Evolutionary conservation across 2,329 filamentous ascomycete genomes (phyloP).

Genomic region (Exophiala sp.): DNA sequence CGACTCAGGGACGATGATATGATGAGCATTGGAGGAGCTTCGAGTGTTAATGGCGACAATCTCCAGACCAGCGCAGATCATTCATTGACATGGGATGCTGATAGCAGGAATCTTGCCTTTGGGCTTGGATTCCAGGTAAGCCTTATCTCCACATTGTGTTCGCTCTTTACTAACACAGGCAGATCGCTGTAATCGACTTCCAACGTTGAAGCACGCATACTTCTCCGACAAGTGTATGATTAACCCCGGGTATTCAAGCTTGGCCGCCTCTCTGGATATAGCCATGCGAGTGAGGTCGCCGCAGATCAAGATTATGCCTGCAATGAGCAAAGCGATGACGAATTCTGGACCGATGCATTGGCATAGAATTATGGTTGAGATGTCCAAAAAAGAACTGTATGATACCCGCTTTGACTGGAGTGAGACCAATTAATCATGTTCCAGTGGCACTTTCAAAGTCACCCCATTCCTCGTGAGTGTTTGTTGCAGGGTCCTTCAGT

Average conservation of each 20-base stretch:
- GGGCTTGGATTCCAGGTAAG: conserved; percentile 48
- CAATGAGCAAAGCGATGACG: too few species aligned
- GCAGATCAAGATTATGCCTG: too few species aligned
- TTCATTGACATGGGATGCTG: conserved; percentile 50
- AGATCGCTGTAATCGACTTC: conserved; percentile 29
- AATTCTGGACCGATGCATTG: background rate
- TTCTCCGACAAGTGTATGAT: background rate
- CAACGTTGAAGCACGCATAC: conserved; percentile 21
- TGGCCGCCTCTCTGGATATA: too few species aligned
- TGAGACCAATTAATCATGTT: conserved; percentile 9
- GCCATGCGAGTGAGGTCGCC: too few species aligned
- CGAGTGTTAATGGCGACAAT: conserved; percentile 36
- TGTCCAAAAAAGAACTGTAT: conserved; percentile 5
- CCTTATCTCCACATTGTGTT: conserved; percentile 2
- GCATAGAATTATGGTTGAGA: background rate
- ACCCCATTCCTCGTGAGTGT: conserved; percentile 27
- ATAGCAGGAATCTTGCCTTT: conserved; percentile 53
- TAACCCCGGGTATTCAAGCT: background rate
- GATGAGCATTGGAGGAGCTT: conserved; percentile 31
- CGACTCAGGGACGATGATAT: conserved; percentile 32
- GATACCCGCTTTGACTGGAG: background rate
- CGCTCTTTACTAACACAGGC: conserved; percentile 13
- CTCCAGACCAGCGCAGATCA: conserved; percentile 32
- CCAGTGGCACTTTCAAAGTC: conserved; percentile 25
- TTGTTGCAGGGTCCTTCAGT: background rate